Conservation (phyloP, 2,329 filamentous ascomycete genomes). For the Colletotrichum aenigma region DNA sequence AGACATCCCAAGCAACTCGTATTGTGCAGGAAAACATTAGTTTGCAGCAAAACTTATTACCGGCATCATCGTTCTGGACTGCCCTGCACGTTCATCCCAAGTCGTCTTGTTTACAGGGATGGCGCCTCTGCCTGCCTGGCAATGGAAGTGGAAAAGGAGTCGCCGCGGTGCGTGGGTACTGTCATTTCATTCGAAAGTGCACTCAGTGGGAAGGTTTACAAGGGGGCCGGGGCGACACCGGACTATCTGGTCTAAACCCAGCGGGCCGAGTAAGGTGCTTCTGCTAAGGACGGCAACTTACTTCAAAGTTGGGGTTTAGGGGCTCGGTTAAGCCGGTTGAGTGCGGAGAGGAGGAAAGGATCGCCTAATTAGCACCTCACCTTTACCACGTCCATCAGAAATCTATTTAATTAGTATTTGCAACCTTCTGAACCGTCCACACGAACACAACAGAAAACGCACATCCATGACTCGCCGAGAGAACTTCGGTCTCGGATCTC, state of each 20-base stretch:
- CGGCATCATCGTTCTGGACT: background rate
- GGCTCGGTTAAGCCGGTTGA: background rate
- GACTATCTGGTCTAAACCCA: background rate
- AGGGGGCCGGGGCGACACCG: background rate
- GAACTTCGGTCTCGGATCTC: background rate
- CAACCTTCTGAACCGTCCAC: background rate
- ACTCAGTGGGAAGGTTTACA: background rate
- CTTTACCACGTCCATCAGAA: background rate
- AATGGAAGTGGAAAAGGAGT: background rate
- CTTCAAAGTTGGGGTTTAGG: background rate
- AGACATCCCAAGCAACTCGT: background rate
- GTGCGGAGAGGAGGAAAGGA: background rate
- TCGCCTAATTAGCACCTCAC: background rate
- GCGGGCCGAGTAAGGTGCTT: background rate
- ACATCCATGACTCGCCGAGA: background rate
- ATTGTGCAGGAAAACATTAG: background rate
- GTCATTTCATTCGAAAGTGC: background rate
- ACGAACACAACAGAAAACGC: background rate
- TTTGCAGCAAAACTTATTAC: background rate
- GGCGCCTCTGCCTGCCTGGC: background rate
- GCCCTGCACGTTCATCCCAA: constrained; percentile 7
- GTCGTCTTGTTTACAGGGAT: background rate
- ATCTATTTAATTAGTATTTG: background rate
- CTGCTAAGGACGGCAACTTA: background rate
- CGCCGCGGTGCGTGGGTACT: background rate